Evolutionary conservation across 2,329 filamentous ascomycete species (phyloP), one percentile per base, ranked within the genome.

Genomic region (Sarocladium kiliense): DNA sequence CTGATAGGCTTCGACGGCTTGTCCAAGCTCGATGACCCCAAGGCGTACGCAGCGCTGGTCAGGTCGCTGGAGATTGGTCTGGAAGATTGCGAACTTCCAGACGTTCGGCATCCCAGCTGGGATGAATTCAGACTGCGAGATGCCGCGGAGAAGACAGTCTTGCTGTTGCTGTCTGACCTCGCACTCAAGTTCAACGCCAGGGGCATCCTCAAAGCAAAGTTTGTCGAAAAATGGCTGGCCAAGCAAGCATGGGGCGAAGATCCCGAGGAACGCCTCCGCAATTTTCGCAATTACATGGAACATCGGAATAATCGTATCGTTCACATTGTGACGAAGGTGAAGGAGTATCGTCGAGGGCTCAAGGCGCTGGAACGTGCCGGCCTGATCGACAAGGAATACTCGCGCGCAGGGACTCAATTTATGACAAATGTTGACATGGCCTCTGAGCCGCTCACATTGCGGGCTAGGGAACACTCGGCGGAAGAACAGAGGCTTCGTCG

Each of bases 401-500:
- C 25, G 12, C 64, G 1, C 61, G 61, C 45, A 62, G 62, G 30
- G 63, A 62, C 19, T 69, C 4, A 61, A 68, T 19, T 68, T 64
- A 67, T 18, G 66, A 67, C 18, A 64, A 66, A 54, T 56, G 58
- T 21, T 54, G 59, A 10, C 59, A 57, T 32, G 63, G 65, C 9
- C 9, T 55, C 59, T 2, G 68, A 68, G 27, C 61, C 50, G 16
- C 32, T 53, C 4, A 56, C 62, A 5, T 62, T 68, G 30, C 63
- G 71, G 34, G 65, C 68, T 2, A 63, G 76, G 57, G 80, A 82
- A 56, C 80, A 83, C 66, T 84, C 76, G 57, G 75, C 71, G 6
- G 85, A 85, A 65, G 89, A 93, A 67, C 85, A 89, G 63, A 81
- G 87, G 54, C 76, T 92, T 58, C 77, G 91, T 57, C 80, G 91